phyloP scores from a whole-genome alignment of 1,284 basidiomycete species.

The Trichosporon sp. region DNA sequence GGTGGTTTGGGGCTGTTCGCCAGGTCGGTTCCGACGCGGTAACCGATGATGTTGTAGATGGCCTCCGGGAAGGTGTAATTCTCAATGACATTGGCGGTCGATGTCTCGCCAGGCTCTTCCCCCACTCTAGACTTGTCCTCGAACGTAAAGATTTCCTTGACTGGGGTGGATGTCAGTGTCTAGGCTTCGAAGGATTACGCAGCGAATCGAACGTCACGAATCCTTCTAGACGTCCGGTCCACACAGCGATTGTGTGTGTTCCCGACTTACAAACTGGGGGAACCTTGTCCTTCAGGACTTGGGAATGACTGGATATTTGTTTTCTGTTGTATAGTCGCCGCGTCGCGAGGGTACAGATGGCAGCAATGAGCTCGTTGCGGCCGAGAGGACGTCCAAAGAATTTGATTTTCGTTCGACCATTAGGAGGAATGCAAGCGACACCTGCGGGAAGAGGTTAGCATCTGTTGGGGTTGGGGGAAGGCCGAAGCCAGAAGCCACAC shows the following conservation, averaged over 20 bases:
- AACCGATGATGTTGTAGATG: conserved; percentile 32
- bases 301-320: conserved; percentile 56
- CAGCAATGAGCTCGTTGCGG: conserved; percentile 61
- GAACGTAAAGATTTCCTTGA: conserved; percentile 37
- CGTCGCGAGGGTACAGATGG: conserved; percentile 59
- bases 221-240: not conserved
- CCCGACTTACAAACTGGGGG: conserved; percentile 31
- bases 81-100: conserved; percentile 35
- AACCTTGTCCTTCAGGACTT: conserved; percentile 53
- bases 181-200: not conserved
- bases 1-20: conserved; percentile 32
- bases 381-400: conserved; percentile 60
- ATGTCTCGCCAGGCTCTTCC: conserved; percentile 30
- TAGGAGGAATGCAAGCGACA: conserved; percentile 38
- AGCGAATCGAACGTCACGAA: not conserved
- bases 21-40: conserved; percentile 27
- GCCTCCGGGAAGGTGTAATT: conserved; percentile 32
- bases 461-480: not conserved
- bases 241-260: not conserved
- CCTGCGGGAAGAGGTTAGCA: conserved; percentile 29
- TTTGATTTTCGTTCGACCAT: conserved; percentile 54
- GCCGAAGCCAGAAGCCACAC: not conserved
- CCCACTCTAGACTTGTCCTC: conserved; percentile 34
- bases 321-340: conserved; percentile 52
- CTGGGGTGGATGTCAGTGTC: conserved; percentile 25